These are phyloP conservation scores for Bisporella sp. DNA, from an alignment of 2,329 filamentous ascomycete species.

Conservation along the genomic window DNA sequence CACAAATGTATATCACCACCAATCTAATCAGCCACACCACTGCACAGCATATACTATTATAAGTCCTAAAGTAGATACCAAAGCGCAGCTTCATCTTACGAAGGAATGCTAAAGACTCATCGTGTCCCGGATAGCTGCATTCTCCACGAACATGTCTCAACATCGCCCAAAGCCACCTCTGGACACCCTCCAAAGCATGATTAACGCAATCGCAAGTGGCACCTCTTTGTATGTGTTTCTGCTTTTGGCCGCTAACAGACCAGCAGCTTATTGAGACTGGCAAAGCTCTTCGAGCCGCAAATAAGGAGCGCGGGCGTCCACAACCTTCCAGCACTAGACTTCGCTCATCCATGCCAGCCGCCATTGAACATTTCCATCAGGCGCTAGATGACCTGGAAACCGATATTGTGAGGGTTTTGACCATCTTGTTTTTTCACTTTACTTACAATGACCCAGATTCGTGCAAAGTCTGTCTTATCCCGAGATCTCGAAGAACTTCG, in stretches of 20 bases:
- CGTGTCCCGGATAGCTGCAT: too few relatives aligned
- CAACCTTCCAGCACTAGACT: constrained; percentile 17
- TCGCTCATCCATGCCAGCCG: constrained; percentile 19
- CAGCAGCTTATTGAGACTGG: constrained; percentile 50
- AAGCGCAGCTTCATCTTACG: too few relatives aligned
- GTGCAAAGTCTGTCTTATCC: constrained; percentile 47
- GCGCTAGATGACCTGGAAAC: constrained; percentile 49
- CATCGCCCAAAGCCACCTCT: constrained; percentile 25
- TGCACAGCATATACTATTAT: too few relatives aligned
- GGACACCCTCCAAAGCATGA: constrained; percentile 40
- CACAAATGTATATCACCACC: too few relatives aligned
- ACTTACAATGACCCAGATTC: constrained; percentile 29
- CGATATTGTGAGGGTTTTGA: constrained; percentile 42
- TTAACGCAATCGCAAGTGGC: constrained; percentile 47
- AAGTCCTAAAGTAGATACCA: too few relatives aligned
- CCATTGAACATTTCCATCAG: constrained; percentile 33
- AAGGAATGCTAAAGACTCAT: too few relatives aligned
- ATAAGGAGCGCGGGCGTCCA: constrained; percentile 36
- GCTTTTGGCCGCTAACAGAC: constrained; percentile 7
- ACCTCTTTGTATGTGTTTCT: not conserved
- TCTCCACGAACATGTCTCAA: not conserved
- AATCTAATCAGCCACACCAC: too few relatives aligned
- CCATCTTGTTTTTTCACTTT: not conserved
- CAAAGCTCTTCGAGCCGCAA: constrained; percentile 46
- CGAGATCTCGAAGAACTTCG: constrained; percentile 42